Evolutionary conservation across 345 rosid genomes (phyloP).

Genomic region (Balakata baccata): DNA sequence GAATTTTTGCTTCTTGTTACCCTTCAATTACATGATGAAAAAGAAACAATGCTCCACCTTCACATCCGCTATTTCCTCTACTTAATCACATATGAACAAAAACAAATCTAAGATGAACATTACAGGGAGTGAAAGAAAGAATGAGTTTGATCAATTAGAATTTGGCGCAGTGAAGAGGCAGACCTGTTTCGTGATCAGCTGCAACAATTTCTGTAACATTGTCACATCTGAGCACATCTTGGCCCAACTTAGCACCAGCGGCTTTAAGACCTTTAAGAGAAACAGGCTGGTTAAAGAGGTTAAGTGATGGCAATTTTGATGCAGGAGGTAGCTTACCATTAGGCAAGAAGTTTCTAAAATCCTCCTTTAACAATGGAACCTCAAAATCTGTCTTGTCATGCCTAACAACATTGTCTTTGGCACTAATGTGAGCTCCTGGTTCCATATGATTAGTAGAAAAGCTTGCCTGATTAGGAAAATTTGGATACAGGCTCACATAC

Average conservation of each 20-base stretch:
- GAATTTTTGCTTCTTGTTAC: neutral
- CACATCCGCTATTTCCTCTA: neutral
- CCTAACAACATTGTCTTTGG: conserved; percentile 80
- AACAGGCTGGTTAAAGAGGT: conserved; percentile 84
- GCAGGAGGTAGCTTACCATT: conserved; percentile 72
- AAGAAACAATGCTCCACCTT: neutral
- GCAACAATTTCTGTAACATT: conserved; percentile 70
- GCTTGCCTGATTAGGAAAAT: conserved; percentile 89
- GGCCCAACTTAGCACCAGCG: conserved; percentile 93
- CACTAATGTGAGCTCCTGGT: conserved; percentile 93
- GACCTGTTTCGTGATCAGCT: conserved; percentile 75
- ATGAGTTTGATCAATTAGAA: conserved; percentile 37
- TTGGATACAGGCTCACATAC: conserved; percentile 88
- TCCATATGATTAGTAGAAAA: conserved; percentile 98
- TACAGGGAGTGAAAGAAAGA: conserved; percentile 26
- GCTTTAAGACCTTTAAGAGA: conserved; percentile 88
- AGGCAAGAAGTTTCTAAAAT: conserved; percentile 65
- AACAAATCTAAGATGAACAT: neutral
- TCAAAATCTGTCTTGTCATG: conserved; percentile 84
- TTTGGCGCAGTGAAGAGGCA: conserved; percentile 62
- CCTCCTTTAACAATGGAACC: conserved; percentile 75
- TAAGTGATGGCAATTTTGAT: conserved; percentile 75
- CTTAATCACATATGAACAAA: conserved; percentile 18
- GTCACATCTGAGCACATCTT: conserved; percentile 75
- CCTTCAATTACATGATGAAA: too few species aligned